Evolutionary conservation across 257 asterid species (phyloP).

Genomic region (Plantago ovata): DNA sequence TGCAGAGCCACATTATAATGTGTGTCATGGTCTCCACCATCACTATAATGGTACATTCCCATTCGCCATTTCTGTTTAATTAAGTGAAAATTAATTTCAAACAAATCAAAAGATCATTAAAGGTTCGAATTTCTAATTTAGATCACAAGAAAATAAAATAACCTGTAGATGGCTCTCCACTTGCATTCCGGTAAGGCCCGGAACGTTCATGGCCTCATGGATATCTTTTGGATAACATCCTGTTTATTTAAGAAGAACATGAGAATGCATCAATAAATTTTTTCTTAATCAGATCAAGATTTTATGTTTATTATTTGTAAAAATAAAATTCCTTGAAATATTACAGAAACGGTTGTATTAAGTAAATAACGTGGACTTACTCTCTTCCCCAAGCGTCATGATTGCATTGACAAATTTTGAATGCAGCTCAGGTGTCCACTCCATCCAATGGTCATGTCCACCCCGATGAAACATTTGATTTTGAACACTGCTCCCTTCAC

Average conservation of each 20-base stretch:
- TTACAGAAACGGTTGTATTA: too few species aligned
- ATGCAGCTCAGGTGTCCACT: neutral
- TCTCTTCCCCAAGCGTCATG: neutral
- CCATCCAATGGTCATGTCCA: neutral
- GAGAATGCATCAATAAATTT: too few species aligned
- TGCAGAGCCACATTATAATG: neutral
- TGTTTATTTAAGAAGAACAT: neutral
- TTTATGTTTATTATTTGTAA: too few species aligned
- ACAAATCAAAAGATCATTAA: neutral
- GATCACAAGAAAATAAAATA: neutral
- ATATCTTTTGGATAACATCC: conserved; percentile 35
- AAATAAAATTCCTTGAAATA: too few species aligned
- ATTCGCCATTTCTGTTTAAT: conserved; percentile 27
- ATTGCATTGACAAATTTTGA: neutral
- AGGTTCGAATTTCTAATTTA: too few species aligned
- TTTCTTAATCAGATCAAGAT: too few species aligned
- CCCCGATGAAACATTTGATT: neutral
- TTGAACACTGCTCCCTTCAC: neutral
- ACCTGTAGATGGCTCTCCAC: conserved; percentile 44
- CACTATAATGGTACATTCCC: conserved; percentile 17
- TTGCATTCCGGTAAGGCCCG: conserved; percentile 36
- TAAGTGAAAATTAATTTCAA: too few species aligned
- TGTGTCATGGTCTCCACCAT: neutral
- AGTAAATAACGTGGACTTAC: neutral
- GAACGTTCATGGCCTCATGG: conserved; percentile 32